Evolutionary conservation across 805 yeast genomes (phyloP).

Genomic region (Tetrapisispora arboricola): DNA sequence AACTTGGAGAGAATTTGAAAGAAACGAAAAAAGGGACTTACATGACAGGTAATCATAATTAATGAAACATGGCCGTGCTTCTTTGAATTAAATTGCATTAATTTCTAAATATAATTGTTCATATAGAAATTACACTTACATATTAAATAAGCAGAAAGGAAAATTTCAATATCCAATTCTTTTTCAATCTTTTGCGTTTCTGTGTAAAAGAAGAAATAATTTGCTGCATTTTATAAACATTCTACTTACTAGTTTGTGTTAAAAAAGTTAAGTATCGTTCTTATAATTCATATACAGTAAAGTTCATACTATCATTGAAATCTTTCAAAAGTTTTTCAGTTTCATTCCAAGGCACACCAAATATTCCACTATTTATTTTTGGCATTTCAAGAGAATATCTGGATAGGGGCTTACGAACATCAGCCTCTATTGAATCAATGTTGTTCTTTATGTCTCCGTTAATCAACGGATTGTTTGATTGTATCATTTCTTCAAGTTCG

Average conservation of each 20-base stretch:
- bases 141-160: not conserved
- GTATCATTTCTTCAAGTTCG: constrained; percentile 29
- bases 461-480: not conserved
- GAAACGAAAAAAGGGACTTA: constrained; percentile 32
- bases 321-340: constrained; percentile 46
- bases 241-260: no score
- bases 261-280: no score
- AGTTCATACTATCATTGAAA: constrained; percentile 4
- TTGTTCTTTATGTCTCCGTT: not conserved
- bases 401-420: constrained; percentile 5
- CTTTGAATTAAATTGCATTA: not conserved
- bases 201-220: no score
- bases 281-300: constrained; percentile 26
- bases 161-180: no score
- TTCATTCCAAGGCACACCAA: constrained; percentile 66
- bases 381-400: constrained; percentile 47
- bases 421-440: constrained; percentile 3
- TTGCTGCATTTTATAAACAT: no score
- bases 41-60: not conserved
- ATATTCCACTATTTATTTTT: constrained; percentile 69
- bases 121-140: not conserved
- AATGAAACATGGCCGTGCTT: no score
- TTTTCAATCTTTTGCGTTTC: no score
- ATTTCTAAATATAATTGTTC: not conserved
- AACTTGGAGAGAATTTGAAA: constrained; percentile 90